Percentiles rank a stretch among this genome's conserved stretches.
These are phyloP conservation scores for Mitragyna speciosa DNA, from an alignment of 257 asterid species.

Conservation along the genomic window DNA sequence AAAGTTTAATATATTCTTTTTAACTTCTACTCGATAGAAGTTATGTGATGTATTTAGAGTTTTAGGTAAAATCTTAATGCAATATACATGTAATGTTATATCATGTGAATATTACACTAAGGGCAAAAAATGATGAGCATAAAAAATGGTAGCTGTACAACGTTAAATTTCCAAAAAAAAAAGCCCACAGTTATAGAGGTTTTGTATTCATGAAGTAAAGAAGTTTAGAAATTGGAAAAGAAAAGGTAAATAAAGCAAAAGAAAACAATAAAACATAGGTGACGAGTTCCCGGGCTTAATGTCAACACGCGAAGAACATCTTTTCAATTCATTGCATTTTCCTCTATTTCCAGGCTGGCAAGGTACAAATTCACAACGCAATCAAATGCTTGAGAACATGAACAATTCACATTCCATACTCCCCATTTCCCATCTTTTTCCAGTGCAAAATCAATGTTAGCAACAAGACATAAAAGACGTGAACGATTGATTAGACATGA, in stretches of 20 bases:
- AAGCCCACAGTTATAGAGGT: not conserved
- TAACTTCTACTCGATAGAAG: too few relatives aligned
- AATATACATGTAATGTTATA: too few relatives aligned
- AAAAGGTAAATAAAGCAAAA: not conserved
- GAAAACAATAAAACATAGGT: not conserved
- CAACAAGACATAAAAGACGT: not conserved
- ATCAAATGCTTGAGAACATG: conserved; percentile 9
- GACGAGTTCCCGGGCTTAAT: not conserved
- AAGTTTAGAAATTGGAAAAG: not conserved
- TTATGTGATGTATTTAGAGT: too few relatives aligned
- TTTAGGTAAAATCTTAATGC: not conserved
- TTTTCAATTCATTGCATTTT: not conserved
- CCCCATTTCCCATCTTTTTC: not conserved
- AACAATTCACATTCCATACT: not conserved
- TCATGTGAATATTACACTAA: not conserved
- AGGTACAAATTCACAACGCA: not conserved
- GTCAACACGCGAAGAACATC: not conserved
- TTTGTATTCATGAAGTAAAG: not conserved
- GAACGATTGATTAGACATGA: conserved; percentile 15
- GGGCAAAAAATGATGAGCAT: too few relatives aligned
- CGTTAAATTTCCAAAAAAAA: not conserved
- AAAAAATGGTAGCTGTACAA: not conserved
- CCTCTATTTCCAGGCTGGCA: not conserved
- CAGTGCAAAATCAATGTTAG: not conserved
- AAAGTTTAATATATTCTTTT: not conserved